phyloP scores from a whole-genome alignment of 2,329 filamentous ascomycete genomes.

The Nigrospora oryzae region DNA sequence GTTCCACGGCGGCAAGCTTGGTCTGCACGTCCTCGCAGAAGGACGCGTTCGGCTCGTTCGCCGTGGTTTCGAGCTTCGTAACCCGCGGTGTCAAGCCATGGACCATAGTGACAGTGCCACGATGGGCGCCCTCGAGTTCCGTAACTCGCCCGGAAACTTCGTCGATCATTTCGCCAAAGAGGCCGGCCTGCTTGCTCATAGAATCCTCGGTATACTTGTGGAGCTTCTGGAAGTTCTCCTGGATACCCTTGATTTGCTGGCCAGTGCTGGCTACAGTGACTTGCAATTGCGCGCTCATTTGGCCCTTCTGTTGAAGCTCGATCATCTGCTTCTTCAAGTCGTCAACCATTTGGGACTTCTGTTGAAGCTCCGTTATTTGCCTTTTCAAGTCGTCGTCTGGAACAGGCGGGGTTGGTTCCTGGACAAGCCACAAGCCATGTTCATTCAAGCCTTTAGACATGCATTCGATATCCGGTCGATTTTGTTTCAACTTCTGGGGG shows the following conservation, averaged over 20 bases:
- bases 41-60: too few species aligned
- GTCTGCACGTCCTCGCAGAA: too few species aligned
- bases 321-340: neutral
- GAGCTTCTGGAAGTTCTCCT: conserved; percentile 2
- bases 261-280: too few species aligned
- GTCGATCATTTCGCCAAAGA: conserved; percentile 1
- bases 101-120: too few species aligned
- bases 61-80: too few species aligned
- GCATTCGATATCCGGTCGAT: neutral
- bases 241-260: neutral
- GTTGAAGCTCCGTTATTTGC: neutral
- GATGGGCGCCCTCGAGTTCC: too few species aligned
- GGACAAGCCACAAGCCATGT: neutral
- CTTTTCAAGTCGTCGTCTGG: neutral
- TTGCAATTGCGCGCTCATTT: too few species aligned
- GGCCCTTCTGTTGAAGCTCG: too few species aligned
- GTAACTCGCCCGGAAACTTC: neutral
- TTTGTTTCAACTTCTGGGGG: neutral
- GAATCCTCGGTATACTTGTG: neutral
- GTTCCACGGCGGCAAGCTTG: too few species aligned
- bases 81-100: too few species aligned
- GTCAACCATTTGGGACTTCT: neutral
- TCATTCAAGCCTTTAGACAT: neutral
- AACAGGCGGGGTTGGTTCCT: conserved; percentile 1
- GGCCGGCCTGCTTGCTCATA: neutral